Conservation (phyloP, 129 eudicot species). For the Flaveria bidentis region DNA sequence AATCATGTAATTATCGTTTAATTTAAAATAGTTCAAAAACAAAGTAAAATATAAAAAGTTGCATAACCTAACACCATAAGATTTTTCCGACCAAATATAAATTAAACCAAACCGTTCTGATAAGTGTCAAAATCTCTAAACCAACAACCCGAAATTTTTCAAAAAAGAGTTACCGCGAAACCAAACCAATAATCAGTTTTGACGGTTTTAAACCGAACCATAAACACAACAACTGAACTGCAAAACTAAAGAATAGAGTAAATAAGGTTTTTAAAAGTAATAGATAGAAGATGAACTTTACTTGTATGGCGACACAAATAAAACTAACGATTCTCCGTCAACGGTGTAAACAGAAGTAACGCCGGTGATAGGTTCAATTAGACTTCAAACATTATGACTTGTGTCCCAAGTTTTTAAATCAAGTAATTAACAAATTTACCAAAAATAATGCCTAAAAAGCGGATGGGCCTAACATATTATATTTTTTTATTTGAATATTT, state of each 20-base stretch:
- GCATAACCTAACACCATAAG: not conserved
- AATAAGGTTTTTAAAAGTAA: not conserved
- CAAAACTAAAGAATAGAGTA: too few species aligned
- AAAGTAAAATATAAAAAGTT: not conserved
- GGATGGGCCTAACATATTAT: not conserved
- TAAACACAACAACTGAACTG: not conserved
- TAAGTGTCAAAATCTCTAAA: too few species aligned
- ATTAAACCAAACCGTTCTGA: too few species aligned
- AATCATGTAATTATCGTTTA: not conserved
- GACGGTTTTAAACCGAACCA: not conserved
- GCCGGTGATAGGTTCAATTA: not conserved
- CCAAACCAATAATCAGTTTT: not conserved
- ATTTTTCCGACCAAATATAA: too few species aligned
- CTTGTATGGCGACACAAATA: not conserved
- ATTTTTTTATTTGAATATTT: not conserved
- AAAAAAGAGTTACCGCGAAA: not conserved
- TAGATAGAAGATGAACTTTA: not conserved
- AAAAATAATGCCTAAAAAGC: not conserved
- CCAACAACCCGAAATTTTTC: too few species aligned
- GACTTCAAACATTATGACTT: not conserved
- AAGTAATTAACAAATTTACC: not conserved
- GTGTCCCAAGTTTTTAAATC: slow-evolving; percentile 6
- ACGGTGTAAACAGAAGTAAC: not conserved
- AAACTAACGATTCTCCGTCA: not conserved
- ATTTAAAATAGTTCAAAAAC: too few species aligned